Base-by-base conservation (phyloP, 2,329 filamentous ascomycete genomes). In the Graphiopsis chlorocephala region DNA sequence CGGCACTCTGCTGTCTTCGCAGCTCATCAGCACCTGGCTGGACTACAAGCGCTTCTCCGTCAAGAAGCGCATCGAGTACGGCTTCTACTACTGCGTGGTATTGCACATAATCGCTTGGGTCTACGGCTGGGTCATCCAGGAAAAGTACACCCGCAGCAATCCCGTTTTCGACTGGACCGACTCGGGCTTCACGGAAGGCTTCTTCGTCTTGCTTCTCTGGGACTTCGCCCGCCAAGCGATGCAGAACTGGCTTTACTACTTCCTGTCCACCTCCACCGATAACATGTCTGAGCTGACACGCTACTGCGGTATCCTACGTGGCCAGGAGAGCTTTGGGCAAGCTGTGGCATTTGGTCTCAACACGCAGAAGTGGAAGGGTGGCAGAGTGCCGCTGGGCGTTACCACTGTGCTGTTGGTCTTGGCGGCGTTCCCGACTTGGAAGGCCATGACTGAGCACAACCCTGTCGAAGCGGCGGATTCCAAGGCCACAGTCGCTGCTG, bases 201-300 rank as follows among this genome's bases (percentile, higher is more conserved):
- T 83, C 64, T 84, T 83, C 58, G 82, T 83, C 2, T 66, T 83
- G 1, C 72, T 82, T 0, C 74, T 83, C 0, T 83, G 81, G 82
- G 73, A 78, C 71, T 85, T 85, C 67, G 75, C 83, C 2, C 76
- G 82, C 2, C 83, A 86, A 69, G 76, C 81, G 0, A 70, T 85
- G 23, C 83, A 86, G 70, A 86, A 85, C 62, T 85, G 82, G 82
- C 75, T 86, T 0, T 86, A 86, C 67, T 86, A 85, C 68, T 74
- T 86, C 20, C 74, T 86, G 1, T 81, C 83, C 0, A 84, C 80
- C 5, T 85, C 81, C 75, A 85, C 83, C 0, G 81, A 85, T 61
- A 84, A 85, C 58, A 84, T 85, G 64, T 83, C 83, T 0, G 83
- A 86, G 67, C 72, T 84, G 20, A 71, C 68, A 52, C 76, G 80